These are phyloP conservation scores for Rutstroemia sp. DNA, from an alignment of 2,329 filamentous ascomycete genomes.

Conservation along the genomic window DNA sequence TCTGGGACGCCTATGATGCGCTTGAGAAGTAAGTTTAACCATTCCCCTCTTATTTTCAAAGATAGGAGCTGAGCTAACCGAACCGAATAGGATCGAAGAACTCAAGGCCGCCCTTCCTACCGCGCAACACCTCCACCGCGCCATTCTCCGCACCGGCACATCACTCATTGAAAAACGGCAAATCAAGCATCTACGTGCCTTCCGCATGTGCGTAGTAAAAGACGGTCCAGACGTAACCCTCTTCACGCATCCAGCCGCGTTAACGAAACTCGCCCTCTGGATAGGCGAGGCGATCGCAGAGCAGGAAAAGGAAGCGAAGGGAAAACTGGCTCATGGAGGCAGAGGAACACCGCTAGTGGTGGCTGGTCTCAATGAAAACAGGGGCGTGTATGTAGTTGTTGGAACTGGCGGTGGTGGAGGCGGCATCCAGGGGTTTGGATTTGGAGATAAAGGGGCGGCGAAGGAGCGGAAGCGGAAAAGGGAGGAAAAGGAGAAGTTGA, in stretches of 20 bases:
- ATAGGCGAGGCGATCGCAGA: slow-evolving; percentile 86
- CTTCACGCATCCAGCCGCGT: slow-evolving; percentile 85
- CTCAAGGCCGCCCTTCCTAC: slow-evolving; percentile 71
- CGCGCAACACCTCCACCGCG: slow-evolving; percentile 82
- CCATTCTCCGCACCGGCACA: slow-evolving; percentile 89
- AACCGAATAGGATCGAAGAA: slow-evolving; percentile 56
- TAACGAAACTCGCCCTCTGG: slow-evolving; percentile 93
- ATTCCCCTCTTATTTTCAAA: too few species aligned
- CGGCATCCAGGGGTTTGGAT: slow-evolving; percentile 54
- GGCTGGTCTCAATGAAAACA: slow-evolving; percentile 77
- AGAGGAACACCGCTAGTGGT: slow-evolving; percentile 82
- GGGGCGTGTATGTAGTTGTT: slow-evolving; percentile 86
- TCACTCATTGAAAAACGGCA: slow-evolving; percentile 88
- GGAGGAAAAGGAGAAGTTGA: slow-evolving; percentile 57
- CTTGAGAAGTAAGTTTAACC: slow-evolving; percentile 51
- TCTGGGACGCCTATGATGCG: slow-evolving; percentile 67
- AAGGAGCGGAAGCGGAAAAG: slow-evolving; percentile 56
- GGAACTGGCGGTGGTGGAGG: slow-evolving; percentile 80
- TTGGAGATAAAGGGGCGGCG: slow-evolving; percentile 59
- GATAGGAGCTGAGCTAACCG: slow-evolving; percentile 35
- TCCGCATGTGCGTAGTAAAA: slow-evolving; percentile 92
- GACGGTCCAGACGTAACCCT: slow-evolving; percentile 87
- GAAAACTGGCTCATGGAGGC: slow-evolving; percentile 59
- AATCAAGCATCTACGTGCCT: slow-evolving; percentile 84
- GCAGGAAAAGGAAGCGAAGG: slow-evolving; percentile 71